Conservation (phyloP, 116 monocot species). For the Papilionanthe hybrid region DNA sequence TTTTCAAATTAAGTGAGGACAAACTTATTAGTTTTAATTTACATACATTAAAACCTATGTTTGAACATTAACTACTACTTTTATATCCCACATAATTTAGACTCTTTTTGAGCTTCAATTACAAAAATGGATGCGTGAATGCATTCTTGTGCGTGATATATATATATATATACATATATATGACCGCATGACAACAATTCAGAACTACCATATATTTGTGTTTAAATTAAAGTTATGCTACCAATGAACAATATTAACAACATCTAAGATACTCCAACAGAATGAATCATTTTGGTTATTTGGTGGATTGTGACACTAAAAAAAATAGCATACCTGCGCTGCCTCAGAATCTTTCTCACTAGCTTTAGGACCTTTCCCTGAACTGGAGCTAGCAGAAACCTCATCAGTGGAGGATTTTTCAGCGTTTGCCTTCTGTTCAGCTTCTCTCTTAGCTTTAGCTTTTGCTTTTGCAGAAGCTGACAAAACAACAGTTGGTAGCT, state of each 20-base stretch:
- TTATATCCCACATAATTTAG: neutral
- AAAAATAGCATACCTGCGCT: slow-evolving; percentile 58
- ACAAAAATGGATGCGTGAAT: neutral
- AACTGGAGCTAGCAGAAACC: slow-evolving; percentile 17
- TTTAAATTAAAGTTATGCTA: neutral
- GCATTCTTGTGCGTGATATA: neutral
- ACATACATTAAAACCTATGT: neutral
- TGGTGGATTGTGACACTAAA: too few relatives aligned
- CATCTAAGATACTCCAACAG: neutral
- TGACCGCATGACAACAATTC: neutral
- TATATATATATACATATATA: neutral
- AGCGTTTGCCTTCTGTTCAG: slow-evolving; percentile 50
- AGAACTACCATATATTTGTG: neutral
- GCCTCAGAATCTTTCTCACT: slow-evolving; percentile 56
- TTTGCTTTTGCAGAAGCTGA: slow-evolving; percentile 92
- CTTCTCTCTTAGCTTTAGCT: slow-evolving; percentile 85
- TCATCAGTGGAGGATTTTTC: slow-evolving; percentile 43
- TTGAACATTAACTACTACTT: neutral
- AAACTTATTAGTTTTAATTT: neutral
- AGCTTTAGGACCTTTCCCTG: slow-evolving; percentile 17
- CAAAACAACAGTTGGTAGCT: slow-evolving; percentile 86
- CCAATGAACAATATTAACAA: neutral
- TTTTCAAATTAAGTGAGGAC: neutral
- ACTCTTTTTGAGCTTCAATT: neutral
- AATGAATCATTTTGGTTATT: too few relatives aligned